A percentile compares a stretch with the other conserved stretches of the same genome.
Evolutionary conservation across 805 yeast genomes (phyloP).

Genomic region (Starmerella stigmatis): DNA sequence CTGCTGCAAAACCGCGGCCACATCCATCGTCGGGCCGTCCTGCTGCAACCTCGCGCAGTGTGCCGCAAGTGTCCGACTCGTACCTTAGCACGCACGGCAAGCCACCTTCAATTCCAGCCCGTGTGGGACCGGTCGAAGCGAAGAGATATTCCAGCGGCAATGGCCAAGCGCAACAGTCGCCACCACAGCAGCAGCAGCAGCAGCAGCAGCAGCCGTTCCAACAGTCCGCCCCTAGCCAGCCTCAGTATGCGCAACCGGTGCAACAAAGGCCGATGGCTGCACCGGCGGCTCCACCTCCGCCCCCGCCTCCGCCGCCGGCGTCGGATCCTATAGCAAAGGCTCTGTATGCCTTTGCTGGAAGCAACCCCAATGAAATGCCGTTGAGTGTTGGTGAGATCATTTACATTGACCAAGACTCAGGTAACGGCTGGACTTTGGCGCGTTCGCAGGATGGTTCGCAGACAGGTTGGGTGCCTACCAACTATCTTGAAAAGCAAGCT

Average conservation of each 20-base stretch:
- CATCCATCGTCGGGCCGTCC: conserved; percentile 14
- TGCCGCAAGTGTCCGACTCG: conserved; percentile 19
- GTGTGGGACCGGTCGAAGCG: conserved; percentile 20
- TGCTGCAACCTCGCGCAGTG: conserved; percentile 1
- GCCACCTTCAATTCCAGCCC: conserved; percentile 20
- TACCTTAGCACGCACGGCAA: conserved; percentile 24
- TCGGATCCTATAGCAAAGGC: conserved; percentile 73
- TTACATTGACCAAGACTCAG: conserved; percentile 57
- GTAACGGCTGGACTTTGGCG: conserved; percentile 92
- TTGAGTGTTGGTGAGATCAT: conserved; percentile 66
- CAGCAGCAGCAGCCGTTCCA: conserved; percentile 19
- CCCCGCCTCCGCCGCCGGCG: conserved; percentile 57
- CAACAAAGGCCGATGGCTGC: conserved; percentile 7
- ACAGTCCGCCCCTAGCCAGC: no score
- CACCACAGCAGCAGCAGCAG: conserved; percentile 14
- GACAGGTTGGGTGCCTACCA: conserved; percentile 97
- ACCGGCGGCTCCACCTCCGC: conserved; percentile 30
- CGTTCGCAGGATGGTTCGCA: conserved; percentile 59
- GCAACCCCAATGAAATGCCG: conserved; percentile 76
- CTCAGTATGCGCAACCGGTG: conserved; percentile 4
- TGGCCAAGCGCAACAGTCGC: conserved; percentile 25
- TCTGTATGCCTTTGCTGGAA: conserved; percentile 78
- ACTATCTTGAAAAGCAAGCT: conserved; percentile 49
- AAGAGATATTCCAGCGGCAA: conserved; percentile 18
- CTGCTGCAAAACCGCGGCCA: conserved; percentile 13